Evolutionary conservation across 257 asterid species (phyloP).

Genomic region (Nicotiana obtusifolia): DNA sequence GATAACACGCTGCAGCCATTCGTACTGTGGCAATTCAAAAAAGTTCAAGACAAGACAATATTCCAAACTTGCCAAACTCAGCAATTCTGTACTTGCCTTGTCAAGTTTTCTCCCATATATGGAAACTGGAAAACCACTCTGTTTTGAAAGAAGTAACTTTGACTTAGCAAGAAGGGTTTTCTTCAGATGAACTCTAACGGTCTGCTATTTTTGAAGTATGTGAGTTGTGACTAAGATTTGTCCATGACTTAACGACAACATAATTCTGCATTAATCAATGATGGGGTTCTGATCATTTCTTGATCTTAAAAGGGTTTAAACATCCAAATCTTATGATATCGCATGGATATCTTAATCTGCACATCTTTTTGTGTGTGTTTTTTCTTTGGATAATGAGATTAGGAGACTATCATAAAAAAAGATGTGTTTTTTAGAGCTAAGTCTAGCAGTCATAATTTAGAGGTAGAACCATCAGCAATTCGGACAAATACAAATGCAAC

Average conservation of each 20-base stretch:
- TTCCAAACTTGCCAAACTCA: constrained; percentile 16
- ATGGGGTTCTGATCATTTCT: not conserved
- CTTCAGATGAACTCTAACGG: not conserved
- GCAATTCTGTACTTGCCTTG: not conserved
- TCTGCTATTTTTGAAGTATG: not conserved
- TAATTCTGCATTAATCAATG: not conserved
- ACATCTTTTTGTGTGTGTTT: not conserved
- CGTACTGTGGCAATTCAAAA: too few species aligned
- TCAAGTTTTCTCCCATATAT: not conserved
- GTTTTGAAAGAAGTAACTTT: not conserved
- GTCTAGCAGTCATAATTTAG: too few species aligned
- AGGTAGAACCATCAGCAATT: not conserved
- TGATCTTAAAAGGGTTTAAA: not conserved
- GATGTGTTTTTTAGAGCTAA: not conserved
- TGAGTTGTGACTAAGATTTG: not conserved
- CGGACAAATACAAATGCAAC: not conserved
- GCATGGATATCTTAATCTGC: not conserved
- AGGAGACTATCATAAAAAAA: not conserved
- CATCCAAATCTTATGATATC: not conserved
- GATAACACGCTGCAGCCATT: too few species aligned
- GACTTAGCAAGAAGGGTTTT: not conserved
- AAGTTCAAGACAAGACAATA: constrained; percentile 8
- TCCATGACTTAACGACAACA: not conserved
- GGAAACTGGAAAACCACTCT: not conserved
- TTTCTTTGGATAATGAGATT: not conserved